A percentile compares a stretch with the other conserved stretches of the same genome.
Conservation (phyloP, 1,139 yeast genomes). For the Candida glucosophila region DNA sequence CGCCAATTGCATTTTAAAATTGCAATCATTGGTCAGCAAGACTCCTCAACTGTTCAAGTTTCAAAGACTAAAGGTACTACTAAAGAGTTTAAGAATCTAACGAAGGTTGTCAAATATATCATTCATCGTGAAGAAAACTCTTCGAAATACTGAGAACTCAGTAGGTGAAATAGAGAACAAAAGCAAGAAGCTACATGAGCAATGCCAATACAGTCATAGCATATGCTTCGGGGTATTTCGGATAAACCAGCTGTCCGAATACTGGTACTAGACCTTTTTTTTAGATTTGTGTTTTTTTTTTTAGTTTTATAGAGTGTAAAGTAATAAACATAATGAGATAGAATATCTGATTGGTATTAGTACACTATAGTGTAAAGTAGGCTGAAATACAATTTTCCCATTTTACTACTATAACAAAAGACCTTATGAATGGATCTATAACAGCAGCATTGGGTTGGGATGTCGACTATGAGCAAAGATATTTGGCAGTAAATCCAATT, state of each 20-base stretch:
- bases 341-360: no score
- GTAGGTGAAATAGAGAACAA: neutral
- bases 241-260: constrained; percentile 1
- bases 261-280: neutral
- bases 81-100: constrained; percentile 52
- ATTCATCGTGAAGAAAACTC: constrained; percentile 29
- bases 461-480: constrained; percentile 43
- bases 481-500: constrained; percentile 56
- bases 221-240: no score
- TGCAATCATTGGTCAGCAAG: constrained; percentile 30
- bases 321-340: no score
- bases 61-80: constrained; percentile 58
- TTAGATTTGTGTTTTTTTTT: no score
- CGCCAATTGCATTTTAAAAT: constrained; percentile 41
- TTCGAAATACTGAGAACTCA: constrained; percentile 10
- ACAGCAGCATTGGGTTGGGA: constrained; percentile 57
- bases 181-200: neutral
- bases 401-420: no score
- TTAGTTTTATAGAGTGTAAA: no score
- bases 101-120: constrained; percentile 36
- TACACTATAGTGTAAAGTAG: no score
- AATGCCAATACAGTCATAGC: no score
- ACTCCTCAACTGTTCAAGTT: constrained; percentile 43
- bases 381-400: no score
- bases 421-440: constrained; percentile 53